Evolutionary conservation across 2,329 filamentous ascomycete genomes (phyloP), one percentile per base, ranked within the genome.

Genomic region (Exophiala phaeomuriformis): DNA sequence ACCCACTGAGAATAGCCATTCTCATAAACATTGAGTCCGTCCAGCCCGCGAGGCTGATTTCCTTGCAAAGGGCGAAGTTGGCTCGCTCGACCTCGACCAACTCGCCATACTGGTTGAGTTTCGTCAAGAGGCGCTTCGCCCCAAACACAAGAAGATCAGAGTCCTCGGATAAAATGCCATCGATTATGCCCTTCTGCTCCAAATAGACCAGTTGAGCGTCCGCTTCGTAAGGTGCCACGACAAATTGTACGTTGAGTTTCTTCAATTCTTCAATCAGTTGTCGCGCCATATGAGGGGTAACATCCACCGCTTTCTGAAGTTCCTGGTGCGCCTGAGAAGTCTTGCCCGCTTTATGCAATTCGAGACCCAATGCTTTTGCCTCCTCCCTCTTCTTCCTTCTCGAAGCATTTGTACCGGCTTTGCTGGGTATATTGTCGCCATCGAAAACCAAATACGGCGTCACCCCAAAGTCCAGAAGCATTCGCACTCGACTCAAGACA

Each of bases 371-470:
- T 65, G 80, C 81, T 67, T 81, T 89, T 70, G 84, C 88, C 56
- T 91, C 85, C 60, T 89, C 83, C 45, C 93, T 82, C 57, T 82
- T 82, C 60, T 82, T 82, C n/a, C 79, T 79, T 49, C 93, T 81
- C 9, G 87, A 84, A 32, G 80, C 78, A 68, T 98, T 93, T 0
- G 91, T 97, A 30, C 78, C 81, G 10, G 88, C 85, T 71, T 98
- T 98, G 76, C 90, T 95, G 32, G 93, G 93, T 28, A 98, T 78
- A 67, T 86, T 90, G 67, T 96, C 93, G 58, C 93, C 93, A 71
- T 98, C 93, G 68, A 98, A 98, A 35, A 98, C 86, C 51, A 98
- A 73, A 68, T 94, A 98, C 0, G 93, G 93, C n/a, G 79, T 95
- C 39, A 97, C 82, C 28, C 90, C 91, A 67, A 94, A 96, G 71